Base-by-base conservation (phyloP, 331 rosid genomes). In the Phaseolus coccineus region DNA sequence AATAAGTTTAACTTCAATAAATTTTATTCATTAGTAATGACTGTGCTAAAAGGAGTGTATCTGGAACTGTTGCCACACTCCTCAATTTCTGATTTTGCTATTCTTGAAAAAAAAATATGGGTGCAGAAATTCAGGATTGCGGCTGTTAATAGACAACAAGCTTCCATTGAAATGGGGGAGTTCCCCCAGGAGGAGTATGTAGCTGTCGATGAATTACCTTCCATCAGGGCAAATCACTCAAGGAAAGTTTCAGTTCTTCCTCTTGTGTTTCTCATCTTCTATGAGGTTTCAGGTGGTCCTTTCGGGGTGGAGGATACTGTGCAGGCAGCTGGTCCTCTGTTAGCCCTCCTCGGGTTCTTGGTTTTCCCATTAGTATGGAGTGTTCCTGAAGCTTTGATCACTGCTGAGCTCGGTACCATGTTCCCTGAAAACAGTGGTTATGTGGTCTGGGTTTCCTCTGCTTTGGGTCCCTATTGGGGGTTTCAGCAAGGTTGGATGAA, bases 401-500 rank as follows among this genome's bases (percentile, higher is more conserved):
- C 98, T 16, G 98, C 98, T 5, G 98, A 95, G 70, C 91, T 95
- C 97, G 97, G 97, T 12, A 95, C 98, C 53, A 95, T 92, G 97
- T 95, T 95, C 82, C 98, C 98, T 3, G 97, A 92, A 80, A 91
- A 91, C 69, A 84, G 97, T 48, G 97, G 98, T 66, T 94, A 91
- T 76, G 97, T 92, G 44, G 92, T 91, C 67, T 94, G 97, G 97
- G 97, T 92, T 71, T 89, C 97, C 5, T 53, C 98, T 13, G 97
- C 98, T 2, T 76, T 94, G 79, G 97, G 97, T 81, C 97, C 97
- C 4, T 94, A 52, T 78, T 94, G 95, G 97, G 98, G 97, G 57
- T 94, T 94, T 78, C 97, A 94, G 73, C 98, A 89, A 66, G 98
- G 98, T 69, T 94, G 98, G 98, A 77, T 94, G 97, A 94, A 94